A percentile compares a stretch with the other conserved stretches of the same genome.
Conservation (phyloP, 768 basidiomycete genomes). For the Harrya chromipes region DNA sequence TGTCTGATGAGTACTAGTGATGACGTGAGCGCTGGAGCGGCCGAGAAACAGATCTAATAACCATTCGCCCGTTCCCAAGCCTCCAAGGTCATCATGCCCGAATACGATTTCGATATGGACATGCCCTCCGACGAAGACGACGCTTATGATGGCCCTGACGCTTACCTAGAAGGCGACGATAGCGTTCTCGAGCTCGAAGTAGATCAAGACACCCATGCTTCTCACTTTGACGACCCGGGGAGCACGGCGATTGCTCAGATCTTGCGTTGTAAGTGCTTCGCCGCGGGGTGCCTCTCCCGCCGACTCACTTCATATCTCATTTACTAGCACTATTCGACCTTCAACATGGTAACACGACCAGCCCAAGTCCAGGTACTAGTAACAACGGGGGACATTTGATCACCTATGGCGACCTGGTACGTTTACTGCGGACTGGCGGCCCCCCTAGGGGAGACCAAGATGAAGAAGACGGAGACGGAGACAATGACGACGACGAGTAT, state of each 20-base stretch:
- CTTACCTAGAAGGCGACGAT: constrained; percentile 34
- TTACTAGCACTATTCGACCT: constrained; percentile 28
- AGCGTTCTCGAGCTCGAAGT: constrained; percentile 34
- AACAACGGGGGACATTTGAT: constrained; percentile 7
- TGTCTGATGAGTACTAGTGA: too few relatives aligned
- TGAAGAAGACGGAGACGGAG: constrained; percentile 40
- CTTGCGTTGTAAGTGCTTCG: constrained; percentile 26
- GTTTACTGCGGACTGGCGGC: constrained; percentile 13
- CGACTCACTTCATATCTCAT: constrained; percentile 3
- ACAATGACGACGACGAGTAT: constrained; percentile 35
- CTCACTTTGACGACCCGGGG: not conserved
- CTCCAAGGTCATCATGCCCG: constrained; percentile 10
- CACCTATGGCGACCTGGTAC: constrained; percentile 27
- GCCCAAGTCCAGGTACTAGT: not conserved
- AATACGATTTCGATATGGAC: constrained; percentile 20
- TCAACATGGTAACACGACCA: constrained; percentile 15
- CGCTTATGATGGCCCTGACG: constrained; percentile 34
- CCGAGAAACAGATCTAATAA: constrained; percentile 2
- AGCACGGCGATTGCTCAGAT: constrained; percentile 24
- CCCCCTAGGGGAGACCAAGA: constrained; percentile 32
- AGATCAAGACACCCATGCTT: constrained; percentile 19
- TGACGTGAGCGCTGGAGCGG: too few relatives aligned
- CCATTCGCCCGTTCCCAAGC: constrained; percentile 1
- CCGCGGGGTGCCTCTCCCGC: not conserved
- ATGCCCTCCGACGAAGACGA: constrained; percentile 30